Percentiles rank a stretch among this genome's conserved stretches.
phyloP scores from a whole-genome alignment of 208 protist species.

The Acanthamoeba royreba region DNA sequence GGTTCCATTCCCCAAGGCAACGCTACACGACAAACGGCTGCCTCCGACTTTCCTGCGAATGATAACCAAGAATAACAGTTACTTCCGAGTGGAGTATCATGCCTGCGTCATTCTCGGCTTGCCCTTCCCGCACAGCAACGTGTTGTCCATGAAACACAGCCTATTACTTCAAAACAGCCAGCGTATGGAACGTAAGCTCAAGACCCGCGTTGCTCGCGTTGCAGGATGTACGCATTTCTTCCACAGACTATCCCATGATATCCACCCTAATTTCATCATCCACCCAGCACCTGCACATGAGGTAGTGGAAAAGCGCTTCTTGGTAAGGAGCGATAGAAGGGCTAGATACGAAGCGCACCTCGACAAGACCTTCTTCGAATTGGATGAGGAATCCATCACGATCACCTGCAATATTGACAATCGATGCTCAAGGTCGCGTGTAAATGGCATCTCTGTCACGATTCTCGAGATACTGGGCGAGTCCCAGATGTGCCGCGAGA shows the following conservation, averaged over 20 bases:
- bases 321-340: neutral
- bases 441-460: neutral
- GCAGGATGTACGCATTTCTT: neutral
- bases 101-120: neutral
- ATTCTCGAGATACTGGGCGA: neutral
- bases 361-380: neutral
- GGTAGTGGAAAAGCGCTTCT: neutral
- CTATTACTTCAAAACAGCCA: neutral
- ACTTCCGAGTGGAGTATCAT: neutral
- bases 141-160: neutral
- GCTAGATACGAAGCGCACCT: neutral
- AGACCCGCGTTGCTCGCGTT: neutral
- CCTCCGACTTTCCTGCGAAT: neutral
- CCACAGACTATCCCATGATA: neutral
- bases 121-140: neutral
- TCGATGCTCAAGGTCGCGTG: neutral
- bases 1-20: neutral
- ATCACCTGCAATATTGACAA: conserved; percentile 11
- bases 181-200: conserved; percentile 1
- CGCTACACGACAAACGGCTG: neutral
- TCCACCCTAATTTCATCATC: neutral
- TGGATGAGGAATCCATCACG: neutral
- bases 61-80: neutral
- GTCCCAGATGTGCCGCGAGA: neutral
- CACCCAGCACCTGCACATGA: neutral